These are phyloP conservation scores for Russula emetica DNA, from an alignment of 768 basidiomycete species.

Conservation along the genomic window DNA sequence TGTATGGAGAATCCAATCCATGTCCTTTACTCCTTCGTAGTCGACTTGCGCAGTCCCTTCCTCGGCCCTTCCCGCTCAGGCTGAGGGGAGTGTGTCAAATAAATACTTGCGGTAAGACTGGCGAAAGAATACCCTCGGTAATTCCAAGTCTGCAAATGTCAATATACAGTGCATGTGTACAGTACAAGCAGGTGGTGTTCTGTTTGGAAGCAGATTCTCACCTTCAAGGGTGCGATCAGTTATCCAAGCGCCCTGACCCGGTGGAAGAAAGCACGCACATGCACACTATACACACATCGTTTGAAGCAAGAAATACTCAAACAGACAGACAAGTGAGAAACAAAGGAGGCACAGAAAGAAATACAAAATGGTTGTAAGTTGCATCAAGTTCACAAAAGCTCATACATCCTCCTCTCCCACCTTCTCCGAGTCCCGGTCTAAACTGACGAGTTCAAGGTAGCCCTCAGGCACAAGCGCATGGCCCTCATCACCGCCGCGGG, in stretches of 20 bases:
- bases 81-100: neutral
- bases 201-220: too few relatives aligned
- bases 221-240: too few relatives aligned
- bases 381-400: neutral
- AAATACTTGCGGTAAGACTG: neutral
- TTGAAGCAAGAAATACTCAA: conserved; percentile 9
- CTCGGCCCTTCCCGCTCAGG: neutral
- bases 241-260: too few relatives aligned
- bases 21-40: neutral
- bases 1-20: neutral
- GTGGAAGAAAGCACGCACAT: neutral
- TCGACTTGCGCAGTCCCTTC: neutral
- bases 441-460: conserved; percentile 58
- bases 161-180: too few relatives aligned
- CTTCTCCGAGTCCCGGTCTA: conserved; percentile 31
- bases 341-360: neutral
- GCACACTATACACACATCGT: neutral
- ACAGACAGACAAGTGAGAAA: neutral
- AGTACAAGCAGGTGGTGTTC: too few relatives aligned
- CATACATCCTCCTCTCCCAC: conserved; percentile 21
- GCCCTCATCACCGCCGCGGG: conserved; percentile 40
- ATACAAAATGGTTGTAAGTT: conserved; percentile 1
- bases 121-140: too few relatives aligned
- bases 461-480: conserved; percentile 79
- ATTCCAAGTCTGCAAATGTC: neutral